Evolutionary conservation across 1,284 basidiomycete species (phyloP), one percentile per base, ranked within the genome.

Genomic region (Heimioporus retisporus): DNA sequence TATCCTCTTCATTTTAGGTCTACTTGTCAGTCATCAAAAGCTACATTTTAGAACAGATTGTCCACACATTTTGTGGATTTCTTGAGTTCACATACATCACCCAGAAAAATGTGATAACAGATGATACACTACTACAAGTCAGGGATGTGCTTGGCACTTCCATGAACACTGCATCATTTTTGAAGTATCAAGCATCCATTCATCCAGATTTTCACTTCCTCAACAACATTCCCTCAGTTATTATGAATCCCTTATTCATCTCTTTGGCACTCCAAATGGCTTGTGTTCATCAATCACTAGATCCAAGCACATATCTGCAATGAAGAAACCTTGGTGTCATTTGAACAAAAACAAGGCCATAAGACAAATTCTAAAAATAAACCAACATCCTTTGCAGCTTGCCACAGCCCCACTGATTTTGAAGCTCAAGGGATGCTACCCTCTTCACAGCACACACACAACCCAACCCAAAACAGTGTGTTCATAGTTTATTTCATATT

Each of bases 101-200:
- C 25, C 23, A 14, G 51, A 25, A 16, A 28, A 55, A 55, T 55
- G 64, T 68, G 5, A 74, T 80, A 6, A 73, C 74, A 3, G 61
- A 56, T 0, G 53, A 64, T 3, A 71, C 73, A 0, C 68, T 85
- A 1, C 16, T 59, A 1, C 19, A 56, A 1, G 71, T 83, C 19
- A 62, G 78, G 8, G 50, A 66, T 16, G 64, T 71, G 3, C 70
- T 83, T 4, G 31, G 53, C 1, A 25, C 51, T 85, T 83, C 59
- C 80, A 81, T 61, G 16, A 67, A 0, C 60, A 71, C n/a, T 77
- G 81, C 0, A 21, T 72, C 4, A 66, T 81, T 4, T 85, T 85
- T 63, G n/a, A 11, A 63, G 67, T 43, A 1, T 40, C 40, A 8
- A 75, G 74, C 10, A 73, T 79, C 4, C 69, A 72, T 28, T 35